Evolutionary conservation across 345 rosid species (phyloP).

Genomic region (Lumnitzera littorea): DNA sequence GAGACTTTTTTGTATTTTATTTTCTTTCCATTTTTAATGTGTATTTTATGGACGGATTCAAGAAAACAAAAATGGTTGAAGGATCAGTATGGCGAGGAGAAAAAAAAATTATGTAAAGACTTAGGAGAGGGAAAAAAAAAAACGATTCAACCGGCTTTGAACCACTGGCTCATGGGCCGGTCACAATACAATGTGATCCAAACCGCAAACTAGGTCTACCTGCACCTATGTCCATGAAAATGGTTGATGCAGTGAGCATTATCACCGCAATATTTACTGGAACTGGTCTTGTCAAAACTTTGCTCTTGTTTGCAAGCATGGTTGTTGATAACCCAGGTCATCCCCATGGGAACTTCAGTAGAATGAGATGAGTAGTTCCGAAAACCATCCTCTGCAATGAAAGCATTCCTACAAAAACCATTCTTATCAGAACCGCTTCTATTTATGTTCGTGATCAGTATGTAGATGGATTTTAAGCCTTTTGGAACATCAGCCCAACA

Average conservation of each 20-base stretch:
- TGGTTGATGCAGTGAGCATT: conserved; percentile 9
- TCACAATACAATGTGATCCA: no score
- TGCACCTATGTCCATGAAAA: conserved; percentile 8
- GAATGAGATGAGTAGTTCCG: neutral
- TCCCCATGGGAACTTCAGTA: conserved; percentile 2
- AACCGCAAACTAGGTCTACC: no score
- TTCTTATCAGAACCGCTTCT: neutral
- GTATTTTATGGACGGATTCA: no score
- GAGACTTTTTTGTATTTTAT: no score
- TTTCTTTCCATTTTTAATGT: no score
- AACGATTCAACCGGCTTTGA: no score
- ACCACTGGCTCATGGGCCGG: no score
- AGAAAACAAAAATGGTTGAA: no score
- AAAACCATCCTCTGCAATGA: conserved; percentile 5
- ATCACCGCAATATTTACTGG: conserved; percentile 2
- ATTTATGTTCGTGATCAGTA: neutral
- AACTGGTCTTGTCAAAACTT: neutral
- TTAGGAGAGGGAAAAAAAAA: no score
- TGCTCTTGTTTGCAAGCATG: conserved; percentile 6
- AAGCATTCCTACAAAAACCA: conserved; percentile 7
- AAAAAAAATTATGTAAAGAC: no score
- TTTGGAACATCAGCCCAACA: conserved; percentile 8
- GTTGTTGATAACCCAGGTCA: conserved; percentile 13
- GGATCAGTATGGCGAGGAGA: no score
- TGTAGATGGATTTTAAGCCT: conserved; percentile 4